Base-by-base conservation (phyloP, 352 stramenopile genomes). In the Ophiocytium majus region DNA sequence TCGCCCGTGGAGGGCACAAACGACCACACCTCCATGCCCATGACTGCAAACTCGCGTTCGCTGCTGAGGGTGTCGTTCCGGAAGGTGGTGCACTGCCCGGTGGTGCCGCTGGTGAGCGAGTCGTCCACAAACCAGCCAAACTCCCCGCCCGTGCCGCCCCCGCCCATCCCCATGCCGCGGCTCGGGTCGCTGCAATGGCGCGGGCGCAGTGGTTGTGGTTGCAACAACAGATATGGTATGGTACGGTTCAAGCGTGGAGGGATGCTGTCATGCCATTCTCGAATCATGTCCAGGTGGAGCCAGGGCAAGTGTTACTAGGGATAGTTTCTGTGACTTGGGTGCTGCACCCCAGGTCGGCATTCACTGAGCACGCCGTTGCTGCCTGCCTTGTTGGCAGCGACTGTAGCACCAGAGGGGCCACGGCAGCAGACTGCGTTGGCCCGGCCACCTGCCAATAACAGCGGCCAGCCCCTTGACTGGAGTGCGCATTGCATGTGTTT, bases 51-150 rank as follows among this genome's bases (percentile, higher is more conserved):
- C 49, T 78, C 63, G 19, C 34, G 28, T 19, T 76, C 79, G 0
- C 50, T 14, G 10, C 10, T 49, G 28, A 87, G 75, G 63, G 10
- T 17, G n/a, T 79, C 57, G 63, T 87, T 87, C 0, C 79, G 32
- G 50, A 87, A 87, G n/a, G 83, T 87, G 10, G 49, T 63, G 76
- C 83, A 87, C 33, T n/a, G 37, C 10, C 83, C 83, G 31, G 63
- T 85, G 37, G 78, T 87, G n/a, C 78, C 83, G 28, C 33, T 76
- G 0, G 35, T 32, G 1, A 87, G 79, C 50, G 82, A 82, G 9
- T 50, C 28, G 0, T 64, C 79, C 81, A 87, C 76, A 0, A 81
- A 85, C 36, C 82, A 87, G 33, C 83, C 83, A 49, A 87, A 87
- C 36, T 84, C 82, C 33, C 83, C 83, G 10, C 19, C 33, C 33